Evolutionary conservation across 495 filamentous ascomycete genomes (phyloP).

Genomic region (Tuber brumale): DNA sequence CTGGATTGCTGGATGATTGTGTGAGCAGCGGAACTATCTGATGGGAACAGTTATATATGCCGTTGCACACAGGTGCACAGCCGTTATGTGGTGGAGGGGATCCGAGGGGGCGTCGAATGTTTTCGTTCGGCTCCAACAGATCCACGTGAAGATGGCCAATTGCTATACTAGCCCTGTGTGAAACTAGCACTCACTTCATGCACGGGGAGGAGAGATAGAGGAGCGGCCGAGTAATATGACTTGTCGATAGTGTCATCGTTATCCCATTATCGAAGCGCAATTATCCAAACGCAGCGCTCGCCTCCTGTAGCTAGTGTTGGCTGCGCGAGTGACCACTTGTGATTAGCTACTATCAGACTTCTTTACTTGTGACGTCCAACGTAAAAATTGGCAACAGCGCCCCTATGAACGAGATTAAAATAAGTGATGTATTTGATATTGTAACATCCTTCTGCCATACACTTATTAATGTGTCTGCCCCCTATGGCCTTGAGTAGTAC

Average conservation of each 20-base stretch:
- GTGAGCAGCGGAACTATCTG: too few species aligned
- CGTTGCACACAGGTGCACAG: too few species aligned
- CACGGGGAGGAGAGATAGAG: neutral
- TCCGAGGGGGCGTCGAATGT: too few species aligned
- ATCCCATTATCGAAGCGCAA: neutral
- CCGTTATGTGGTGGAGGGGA: too few species aligned
- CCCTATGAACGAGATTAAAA: neutral
- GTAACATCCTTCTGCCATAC: neutral
- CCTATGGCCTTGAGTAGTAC: neutral
- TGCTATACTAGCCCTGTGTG: too few species aligned
- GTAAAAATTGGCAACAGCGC: neutral
- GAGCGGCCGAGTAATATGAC: neutral
- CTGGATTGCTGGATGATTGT: too few species aligned
- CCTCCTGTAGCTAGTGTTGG: too few species aligned
- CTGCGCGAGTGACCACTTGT: neutral
- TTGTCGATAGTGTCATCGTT: neutral
- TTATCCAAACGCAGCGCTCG: neutral
- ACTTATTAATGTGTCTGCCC: neutral
- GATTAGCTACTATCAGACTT: neutral
- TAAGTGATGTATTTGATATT: too few species aligned
- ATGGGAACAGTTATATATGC: too few species aligned
- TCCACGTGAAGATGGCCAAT: too few species aligned
- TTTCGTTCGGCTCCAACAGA: too few species aligned
- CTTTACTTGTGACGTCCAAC: neutral
- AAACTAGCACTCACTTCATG: too few species aligned